These are phyloP conservation scores for Chlamydomonas reinhardtii DNA, from an alignment of 163 green algal genomes.

Conservation along the genomic window DNA sequence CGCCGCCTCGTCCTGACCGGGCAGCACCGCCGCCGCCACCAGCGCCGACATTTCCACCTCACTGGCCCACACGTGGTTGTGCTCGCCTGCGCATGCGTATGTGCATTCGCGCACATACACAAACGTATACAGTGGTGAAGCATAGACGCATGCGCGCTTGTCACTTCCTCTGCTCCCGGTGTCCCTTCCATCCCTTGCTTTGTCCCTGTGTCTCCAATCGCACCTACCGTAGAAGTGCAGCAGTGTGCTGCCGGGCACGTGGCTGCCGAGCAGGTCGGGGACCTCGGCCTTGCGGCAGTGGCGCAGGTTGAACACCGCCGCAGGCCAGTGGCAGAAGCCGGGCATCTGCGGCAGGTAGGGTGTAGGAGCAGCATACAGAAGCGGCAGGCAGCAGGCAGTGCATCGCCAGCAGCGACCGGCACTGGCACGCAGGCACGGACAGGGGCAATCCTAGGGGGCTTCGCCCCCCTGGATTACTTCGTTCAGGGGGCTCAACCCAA, in stretches of 20 bases:
- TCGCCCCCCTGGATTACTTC: too few species aligned
- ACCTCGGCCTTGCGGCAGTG: conserved; percentile 28
- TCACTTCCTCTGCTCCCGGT: too few species aligned
- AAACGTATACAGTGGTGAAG: too few species aligned
- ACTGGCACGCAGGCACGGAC: too few species aligned
- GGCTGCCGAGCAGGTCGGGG: conserved; percentile 25
- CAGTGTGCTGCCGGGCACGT: conserved; percentile 12
- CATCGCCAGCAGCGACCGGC: too few species aligned
- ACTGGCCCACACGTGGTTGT: conserved; percentile 37
- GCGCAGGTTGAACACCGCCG: background rate
- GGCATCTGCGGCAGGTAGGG: background rate
- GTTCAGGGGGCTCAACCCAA: too few species aligned
- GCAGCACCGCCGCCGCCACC: background rate
- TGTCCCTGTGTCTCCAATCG: too few species aligned
- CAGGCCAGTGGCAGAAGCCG: conserved; percentile 41
- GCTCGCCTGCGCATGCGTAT: conserved; percentile 6
- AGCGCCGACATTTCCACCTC: conserved; percentile 8
- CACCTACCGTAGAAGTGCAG: conserved; percentile 46
- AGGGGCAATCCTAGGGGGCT: too few species aligned
- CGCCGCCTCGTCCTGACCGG: background rate
- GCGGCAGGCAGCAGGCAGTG: too few species aligned
- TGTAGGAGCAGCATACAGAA: too few species aligned
- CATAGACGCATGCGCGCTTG: too few species aligned
- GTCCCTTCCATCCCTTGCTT: too few species aligned
- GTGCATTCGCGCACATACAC: background rate